Conservation (phyloP, 371 early-diverging fungal genomes). For the Encephalitozoon intestinalis region DNA sequence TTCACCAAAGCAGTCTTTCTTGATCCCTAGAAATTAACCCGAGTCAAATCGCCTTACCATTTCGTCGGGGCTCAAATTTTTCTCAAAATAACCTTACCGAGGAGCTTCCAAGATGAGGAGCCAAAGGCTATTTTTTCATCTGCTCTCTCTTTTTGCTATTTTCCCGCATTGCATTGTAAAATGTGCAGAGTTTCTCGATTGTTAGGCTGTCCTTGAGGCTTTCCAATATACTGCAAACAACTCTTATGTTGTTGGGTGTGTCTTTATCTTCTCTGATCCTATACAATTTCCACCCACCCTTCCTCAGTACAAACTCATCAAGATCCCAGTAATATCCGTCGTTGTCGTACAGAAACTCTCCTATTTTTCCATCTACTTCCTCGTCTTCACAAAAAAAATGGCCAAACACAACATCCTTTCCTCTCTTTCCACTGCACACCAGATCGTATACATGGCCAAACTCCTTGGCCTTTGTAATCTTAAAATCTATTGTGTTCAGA, state of each 20-base stretch:
- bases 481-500: constrained; percentile 90
- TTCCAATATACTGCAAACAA: constrained; percentile 66
- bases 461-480: constrained; percentile 28
- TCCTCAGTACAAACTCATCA: constrained; percentile 13
- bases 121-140: not conserved
- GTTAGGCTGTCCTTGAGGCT: constrained; percentile 72
- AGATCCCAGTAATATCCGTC: constrained; percentile 43
- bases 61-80: not conserved
- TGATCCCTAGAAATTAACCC: constrained; percentile 35
- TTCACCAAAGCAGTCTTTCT: constrained; percentile 54
- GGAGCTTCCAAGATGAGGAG: not conserved
- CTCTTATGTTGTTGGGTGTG: constrained; percentile 68
- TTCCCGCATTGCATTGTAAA: constrained; percentile 35
- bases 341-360: constrained; percentile 58
- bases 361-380: constrained; percentile 47
- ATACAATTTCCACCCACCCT: constrained; percentile 70
- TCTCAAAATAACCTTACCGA: not conserved
- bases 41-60: constrained; percentile 1
- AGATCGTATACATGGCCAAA: constrained; percentile 7
- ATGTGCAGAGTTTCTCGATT: constrained; percentile 60
- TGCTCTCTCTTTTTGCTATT: constrained; percentile 37
- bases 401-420: constrained; percentile 30
- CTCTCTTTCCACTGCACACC: constrained; percentile 5
- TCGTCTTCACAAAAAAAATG: not conserved
- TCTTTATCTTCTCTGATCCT: constrained; percentile 74